These are phyloP conservation scores for Metschnikowia peoriensis DNA, from an alignment of 805 yeast genomes.

Conservation along the genomic window DNA sequence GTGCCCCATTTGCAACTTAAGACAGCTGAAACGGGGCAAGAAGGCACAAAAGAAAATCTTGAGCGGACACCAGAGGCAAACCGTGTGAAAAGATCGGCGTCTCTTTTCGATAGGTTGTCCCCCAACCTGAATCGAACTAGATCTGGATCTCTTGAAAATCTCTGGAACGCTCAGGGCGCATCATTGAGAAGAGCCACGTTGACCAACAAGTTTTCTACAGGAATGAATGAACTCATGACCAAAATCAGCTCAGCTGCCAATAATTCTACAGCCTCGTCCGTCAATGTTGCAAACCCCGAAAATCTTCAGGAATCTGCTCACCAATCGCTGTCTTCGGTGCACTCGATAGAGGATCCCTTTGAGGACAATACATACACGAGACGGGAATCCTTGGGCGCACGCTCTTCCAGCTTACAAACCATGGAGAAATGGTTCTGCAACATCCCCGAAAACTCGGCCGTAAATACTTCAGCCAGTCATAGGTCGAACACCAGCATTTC, in stretches of 20 bases:
- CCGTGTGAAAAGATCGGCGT: conserved; percentile 16
- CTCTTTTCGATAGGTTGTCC: conserved; percentile 31
- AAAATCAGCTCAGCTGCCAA: conserved; percentile 30
- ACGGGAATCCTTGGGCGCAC: conserved; percentile 26
- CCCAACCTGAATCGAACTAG: conserved; percentile 38
- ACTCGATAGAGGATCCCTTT: conserved; percentile 28
- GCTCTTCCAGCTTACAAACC: conserved; percentile 40
- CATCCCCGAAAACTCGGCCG: conserved; percentile 18
- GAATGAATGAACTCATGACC: conserved; percentile 43
- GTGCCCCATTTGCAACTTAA: conserved; percentile 13
- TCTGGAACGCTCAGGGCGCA: conserved; percentile 4
- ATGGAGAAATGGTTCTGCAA: conserved; percentile 46
- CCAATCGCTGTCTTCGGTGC: conserved; percentile 32
- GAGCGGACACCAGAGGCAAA: conserved; percentile 5
- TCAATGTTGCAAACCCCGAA: conserved; percentile 1
- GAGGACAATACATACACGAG: conserved; percentile 10
- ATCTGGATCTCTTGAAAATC: conserved; percentile 35
- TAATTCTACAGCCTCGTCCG: conserved; percentile 5
- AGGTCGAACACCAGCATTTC: conserved; percentile 8
- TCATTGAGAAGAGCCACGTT: conserved; percentile 12
- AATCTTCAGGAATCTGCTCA: conserved; percentile 4
- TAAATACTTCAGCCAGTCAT: conserved; percentile 4
- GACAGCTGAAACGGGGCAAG: conserved; percentile 3
- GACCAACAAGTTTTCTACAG: conserved; percentile 36
- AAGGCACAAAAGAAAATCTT: background rate